Percentiles rank a stretch among this genome's conserved stretches.
Conservation (phyloP, 768 basidiomycete genomes). For the button mushroom (Agaricus bisporus) region DNA sequence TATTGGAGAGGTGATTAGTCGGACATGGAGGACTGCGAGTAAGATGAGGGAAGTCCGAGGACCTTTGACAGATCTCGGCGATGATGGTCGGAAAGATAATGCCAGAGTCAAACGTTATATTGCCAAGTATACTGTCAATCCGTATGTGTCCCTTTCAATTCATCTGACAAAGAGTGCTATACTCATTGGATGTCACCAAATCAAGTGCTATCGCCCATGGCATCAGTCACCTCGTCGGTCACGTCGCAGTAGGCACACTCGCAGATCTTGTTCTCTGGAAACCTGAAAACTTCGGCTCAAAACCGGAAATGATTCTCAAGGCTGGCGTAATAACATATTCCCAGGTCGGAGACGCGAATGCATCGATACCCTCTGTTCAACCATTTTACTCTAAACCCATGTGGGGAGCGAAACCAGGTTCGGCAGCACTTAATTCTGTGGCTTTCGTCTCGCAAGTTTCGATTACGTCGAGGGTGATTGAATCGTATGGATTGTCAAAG, state of each 20-base stretch:
- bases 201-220: slow-evolving; percentile 89
- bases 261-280: slow-evolving; percentile 97
- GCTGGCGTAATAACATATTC: slow-evolving; percentile 91
- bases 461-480: slow-evolving; percentile 40
- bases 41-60: slow-evolving; percentile 85
- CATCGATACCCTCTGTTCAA: slow-evolving; percentile 92
- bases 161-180: background rate
- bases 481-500: slow-evolving; percentile 43
- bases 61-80: slow-evolving; percentile 64
- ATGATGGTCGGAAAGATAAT: slow-evolving; percentile 71
- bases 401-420: slow-evolving; percentile 81
- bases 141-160: slow-evolving; percentile 46
- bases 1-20: slow-evolving; percentile 86
- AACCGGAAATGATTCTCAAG: slow-evolving; percentile 93
- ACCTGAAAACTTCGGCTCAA: slow-evolving; percentile 87
- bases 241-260: slow-evolving; percentile 73
- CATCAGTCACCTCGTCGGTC: slow-evolving; percentile 81
- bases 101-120: slow-evolving; percentile 91
- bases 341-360: slow-evolving; percentile 97
- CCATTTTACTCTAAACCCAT: slow-evolving; percentile 83
- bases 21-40: slow-evolving; percentile 96
- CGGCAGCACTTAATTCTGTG: slow-evolving; percentile 81
- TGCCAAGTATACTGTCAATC: slow-evolving; percentile 96
- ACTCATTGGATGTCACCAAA: slow-evolving; percentile 4
- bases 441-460: slow-evolving; percentile 70